Evolutionary conservation across 805 yeast genomes (phyloP).

Genomic region (Candida tibetensis): DNA sequence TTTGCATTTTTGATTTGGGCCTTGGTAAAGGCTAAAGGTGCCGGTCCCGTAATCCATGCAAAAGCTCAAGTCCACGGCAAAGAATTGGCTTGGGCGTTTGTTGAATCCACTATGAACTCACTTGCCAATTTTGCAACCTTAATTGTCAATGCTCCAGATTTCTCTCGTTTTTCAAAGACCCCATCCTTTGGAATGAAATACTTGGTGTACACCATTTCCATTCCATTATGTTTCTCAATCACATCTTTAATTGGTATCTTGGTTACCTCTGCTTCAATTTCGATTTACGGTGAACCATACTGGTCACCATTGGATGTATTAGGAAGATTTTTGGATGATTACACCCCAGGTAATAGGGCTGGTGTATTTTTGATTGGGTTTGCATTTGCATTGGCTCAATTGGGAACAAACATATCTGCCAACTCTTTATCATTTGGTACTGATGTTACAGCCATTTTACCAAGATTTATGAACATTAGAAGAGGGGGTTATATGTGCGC

Average conservation of each 20-base stretch:
- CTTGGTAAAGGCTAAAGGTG: conserved; percentile 73
- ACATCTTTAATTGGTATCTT: conserved; percentile 84
- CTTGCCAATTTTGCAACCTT: conserved; percentile 87
- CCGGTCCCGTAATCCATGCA: conserved; percentile 67
- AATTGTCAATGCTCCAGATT: conserved; percentile 86
- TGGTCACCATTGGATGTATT: conserved; percentile 87
- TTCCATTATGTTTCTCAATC: conserved; percentile 75
- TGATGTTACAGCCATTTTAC: conserved; percentile 64
- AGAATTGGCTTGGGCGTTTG: conserved; percentile 79
- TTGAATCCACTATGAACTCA: conserved; percentile 73
- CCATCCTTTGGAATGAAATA: conserved; percentile 40
- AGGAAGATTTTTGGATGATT: conserved; percentile 52
- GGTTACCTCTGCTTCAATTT: conserved; percentile 74
- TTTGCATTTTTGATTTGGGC: conserved; percentile 84
- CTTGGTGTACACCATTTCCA: conserved; percentile 50
- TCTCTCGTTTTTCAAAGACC: conserved; percentile 71
- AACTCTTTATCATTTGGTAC: conserved; percentile 72
- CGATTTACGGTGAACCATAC: conserved; percentile 62
- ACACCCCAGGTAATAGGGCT: conserved; percentile 60
- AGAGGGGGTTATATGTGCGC: conserved; percentile 83
- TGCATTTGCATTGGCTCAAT: conserved; percentile 71
- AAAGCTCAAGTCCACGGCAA: conserved; percentile 49
- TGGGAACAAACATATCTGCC: conserved; percentile 75
- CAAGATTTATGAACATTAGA: conserved; percentile 66
- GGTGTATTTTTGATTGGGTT: conserved; percentile 75